Percentiles rank a stretch among this genome's conserved stretches.
phyloP scores from a whole-genome alignment of 208 protist species.

The Crithidia brevicula region DNA sequence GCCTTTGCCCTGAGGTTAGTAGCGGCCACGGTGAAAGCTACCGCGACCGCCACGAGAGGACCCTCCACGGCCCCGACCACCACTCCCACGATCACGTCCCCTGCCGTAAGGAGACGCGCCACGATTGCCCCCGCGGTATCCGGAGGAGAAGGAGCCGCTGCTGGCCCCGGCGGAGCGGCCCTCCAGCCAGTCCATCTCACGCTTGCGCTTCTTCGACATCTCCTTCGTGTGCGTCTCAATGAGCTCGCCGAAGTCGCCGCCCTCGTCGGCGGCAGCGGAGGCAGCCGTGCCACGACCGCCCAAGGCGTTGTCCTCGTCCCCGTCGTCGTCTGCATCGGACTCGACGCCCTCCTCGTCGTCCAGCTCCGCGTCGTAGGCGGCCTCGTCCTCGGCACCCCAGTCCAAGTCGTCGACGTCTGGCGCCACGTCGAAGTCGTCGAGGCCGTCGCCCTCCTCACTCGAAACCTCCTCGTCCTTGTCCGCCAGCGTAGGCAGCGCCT shows the following conservation, averaged over 20 bases:
- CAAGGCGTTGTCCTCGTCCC: conserved; percentile 46
- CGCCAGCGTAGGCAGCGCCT: conserved; percentile 12
- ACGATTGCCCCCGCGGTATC: conserved; percentile 13
- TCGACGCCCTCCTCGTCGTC: conserved; percentile 37
- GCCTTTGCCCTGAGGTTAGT: too few species aligned
- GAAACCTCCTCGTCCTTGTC: conserved; percentile 38
- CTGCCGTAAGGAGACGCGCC: conserved; percentile 33
- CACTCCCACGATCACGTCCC: conserved; percentile 23
- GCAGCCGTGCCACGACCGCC: conserved; percentile 27
- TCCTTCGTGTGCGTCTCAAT: conserved; percentile 68
- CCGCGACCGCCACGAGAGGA: conserved; percentile 23
- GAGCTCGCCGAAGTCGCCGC: conserved; percentile 82
- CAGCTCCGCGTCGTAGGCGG: conserved; percentile 47
- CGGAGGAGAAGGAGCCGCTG: conserved; percentile 7
- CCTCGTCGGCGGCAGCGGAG: conserved; percentile 56
- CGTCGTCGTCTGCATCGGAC: conserved; percentile 26
- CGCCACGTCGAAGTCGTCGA: conserved; percentile 43
- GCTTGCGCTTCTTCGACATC: conserved; percentile 70
- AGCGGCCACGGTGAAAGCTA: conserved; percentile 25
- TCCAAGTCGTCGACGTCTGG: conserved; percentile 65
- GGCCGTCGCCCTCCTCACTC: conserved; percentile 35
- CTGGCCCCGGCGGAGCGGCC: conserved; percentile 30
- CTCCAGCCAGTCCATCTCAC: conserved; percentile 77
- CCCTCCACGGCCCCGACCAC: conserved; percentile 18
- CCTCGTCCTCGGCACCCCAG: conserved; percentile 78